phyloP scores from a whole-genome alignment of 2,329 filamentous ascomycete genomes.

The Lachnellula willkommii region DNA sequence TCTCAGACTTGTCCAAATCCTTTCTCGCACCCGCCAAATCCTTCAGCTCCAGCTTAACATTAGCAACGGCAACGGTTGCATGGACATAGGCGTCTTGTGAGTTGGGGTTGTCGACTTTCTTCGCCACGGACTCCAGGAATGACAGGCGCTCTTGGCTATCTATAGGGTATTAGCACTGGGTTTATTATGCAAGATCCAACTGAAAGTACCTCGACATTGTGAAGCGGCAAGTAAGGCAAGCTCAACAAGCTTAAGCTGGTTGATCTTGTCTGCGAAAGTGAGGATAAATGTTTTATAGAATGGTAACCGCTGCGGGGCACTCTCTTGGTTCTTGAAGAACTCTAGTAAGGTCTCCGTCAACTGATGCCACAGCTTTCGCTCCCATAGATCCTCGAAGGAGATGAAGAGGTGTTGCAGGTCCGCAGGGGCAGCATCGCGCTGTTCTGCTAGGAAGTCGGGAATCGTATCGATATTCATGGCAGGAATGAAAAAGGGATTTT shows the following conservation, averaged over 20 bases:
- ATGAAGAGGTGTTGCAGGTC: slow-evolving; percentile 85
- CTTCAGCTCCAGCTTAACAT: slow-evolving; percentile 74
- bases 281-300: slow-evolving; percentile 95
- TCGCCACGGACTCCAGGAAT: slow-evolving; percentile 77
- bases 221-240: slow-evolving; percentile 81
- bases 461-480: slow-evolving; percentile 82
- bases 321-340: slow-evolving; percentile 80
- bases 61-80: slow-evolving; percentile 83
- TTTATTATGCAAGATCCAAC: not conserved
- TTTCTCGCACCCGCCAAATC: slow-evolving; percentile 78
- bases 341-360: slow-evolving; percentile 82
- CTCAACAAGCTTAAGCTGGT: slow-evolving; percentile 93
- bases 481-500: slow-evolving; percentile 3
- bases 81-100: slow-evolving; percentile 96
- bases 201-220: slow-evolving; percentile 65
- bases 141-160: slow-evolving; percentile 80
- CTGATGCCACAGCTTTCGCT: slow-evolving; percentile 98
- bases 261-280: slow-evolving; percentile 97
- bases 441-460: slow-evolving; percentile 83
- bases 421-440: slow-evolving; percentile 81
- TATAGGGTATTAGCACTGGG: slow-evolving; percentile 35
- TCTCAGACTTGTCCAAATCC: slow-evolving; percentile 82
- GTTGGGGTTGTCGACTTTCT: slow-evolving; percentile 84
- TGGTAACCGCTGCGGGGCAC: slow-evolving; percentile 74
- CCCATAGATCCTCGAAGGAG: slow-evolving; percentile 94